Percentiles rank a stretch among this genome's conserved stretches.
phyloP scores from a whole-genome alignment of 257 asterid species.

The Capsicum baccatum region DNA sequence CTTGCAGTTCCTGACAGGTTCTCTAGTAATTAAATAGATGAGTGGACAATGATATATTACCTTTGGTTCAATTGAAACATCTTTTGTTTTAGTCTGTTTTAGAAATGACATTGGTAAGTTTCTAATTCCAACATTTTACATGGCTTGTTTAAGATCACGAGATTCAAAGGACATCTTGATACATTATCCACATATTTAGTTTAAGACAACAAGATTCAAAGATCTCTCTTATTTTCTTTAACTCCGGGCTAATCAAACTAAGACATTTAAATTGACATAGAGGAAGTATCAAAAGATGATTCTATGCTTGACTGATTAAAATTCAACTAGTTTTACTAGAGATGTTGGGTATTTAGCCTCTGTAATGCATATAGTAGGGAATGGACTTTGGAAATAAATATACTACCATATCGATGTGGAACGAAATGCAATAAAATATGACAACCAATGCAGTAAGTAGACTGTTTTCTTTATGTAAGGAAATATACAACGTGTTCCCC shows the following conservation, averaged over 20 bases:
- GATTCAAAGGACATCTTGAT: not conserved
- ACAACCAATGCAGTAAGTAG: conserved; percentile 1
- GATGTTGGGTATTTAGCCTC: not conserved
- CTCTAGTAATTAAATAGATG: not conserved
- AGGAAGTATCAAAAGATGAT: conserved; percentile 8
- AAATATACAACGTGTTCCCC: not conserved
- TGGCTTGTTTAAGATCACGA: not conserved
- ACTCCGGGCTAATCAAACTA: not conserved
- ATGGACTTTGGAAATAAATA: not conserved
- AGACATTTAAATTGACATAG: not conserved
- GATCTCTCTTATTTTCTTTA: not conserved
- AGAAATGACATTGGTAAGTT: not conserved
- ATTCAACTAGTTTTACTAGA: conserved; percentile 2
- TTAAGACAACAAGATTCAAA: not conserved
- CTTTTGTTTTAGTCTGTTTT: not conserved
- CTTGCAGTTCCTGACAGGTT: not conserved
- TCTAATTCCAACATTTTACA: not conserved
- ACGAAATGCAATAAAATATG: not conserved
- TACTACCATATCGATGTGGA: not conserved
- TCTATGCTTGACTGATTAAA: not conserved
- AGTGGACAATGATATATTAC: not conserved
- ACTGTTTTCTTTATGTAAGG: not conserved
- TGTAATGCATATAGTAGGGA: not conserved
- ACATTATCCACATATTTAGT: not conserved
- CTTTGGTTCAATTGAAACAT: not conserved